Evolutionary conservation across 1,284 basidiomycete species (phyloP).

Genomic region (Cryptococcus depauperatus): DNA sequence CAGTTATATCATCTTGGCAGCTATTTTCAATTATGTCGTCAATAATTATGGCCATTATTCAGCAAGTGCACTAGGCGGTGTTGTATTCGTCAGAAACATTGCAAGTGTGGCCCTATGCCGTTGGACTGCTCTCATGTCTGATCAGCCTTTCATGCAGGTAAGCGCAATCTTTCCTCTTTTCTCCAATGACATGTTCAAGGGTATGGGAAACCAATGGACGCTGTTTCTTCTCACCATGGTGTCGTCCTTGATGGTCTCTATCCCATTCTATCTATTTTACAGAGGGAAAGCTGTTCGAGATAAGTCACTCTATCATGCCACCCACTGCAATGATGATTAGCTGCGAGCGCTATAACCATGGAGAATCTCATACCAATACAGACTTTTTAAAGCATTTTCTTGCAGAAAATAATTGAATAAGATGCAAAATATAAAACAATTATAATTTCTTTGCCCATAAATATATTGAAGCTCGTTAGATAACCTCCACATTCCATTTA

Average conservation of each 20-base stretch:
- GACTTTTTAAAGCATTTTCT: too few relatives aligned
- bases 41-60: conserved; percentile 30
- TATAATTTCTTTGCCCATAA: too few relatives aligned
- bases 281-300: conserved; percentile 15
- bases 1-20: conserved; percentile 26
- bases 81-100: conserved; percentile 26
- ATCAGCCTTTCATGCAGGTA: conserved; percentile 5
- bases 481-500: too few relatives aligned
- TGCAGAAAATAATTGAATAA: too few relatives aligned
- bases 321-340: conserved; percentile 17
- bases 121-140: not conserved
- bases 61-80: conserved; percentile 22
- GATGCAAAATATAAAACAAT: too few relatives aligned
- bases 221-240: conserved; percentile 22
- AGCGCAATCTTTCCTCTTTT: conserved; percentile 27
- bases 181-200: conserved; percentile 25
- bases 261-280: conserved; percentile 21
- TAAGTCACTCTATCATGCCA: conserved; percentile 21
- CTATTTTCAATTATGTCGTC: conserved; percentile 28
- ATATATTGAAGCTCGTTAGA: too few relatives aligned
- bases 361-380: too few relatives aligned
- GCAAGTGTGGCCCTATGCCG: conserved; percentile 5
- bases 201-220: conserved; percentile 27
- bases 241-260: conserved; percentile 18
- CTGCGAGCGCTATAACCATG: too few relatives aligned